Evolutionary conservation across 768 basidiomycete species (phyloP).

Genomic region (Amanita exitialis): DNA sequence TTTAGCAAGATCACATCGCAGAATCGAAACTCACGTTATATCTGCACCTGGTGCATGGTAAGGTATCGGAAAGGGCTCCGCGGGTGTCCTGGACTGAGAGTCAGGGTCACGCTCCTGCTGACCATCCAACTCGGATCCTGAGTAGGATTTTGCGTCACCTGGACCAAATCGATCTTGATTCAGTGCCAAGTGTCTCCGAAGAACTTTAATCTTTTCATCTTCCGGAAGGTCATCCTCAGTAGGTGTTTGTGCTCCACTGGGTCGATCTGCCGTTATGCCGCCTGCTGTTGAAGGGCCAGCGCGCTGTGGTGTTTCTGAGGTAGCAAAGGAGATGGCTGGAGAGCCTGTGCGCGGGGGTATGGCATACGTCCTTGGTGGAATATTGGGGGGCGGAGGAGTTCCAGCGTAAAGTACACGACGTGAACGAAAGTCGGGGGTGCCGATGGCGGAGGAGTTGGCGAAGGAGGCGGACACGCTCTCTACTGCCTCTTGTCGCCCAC

Average conservation of each 20-base stretch:
- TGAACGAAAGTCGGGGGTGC: conserved; percentile 52
- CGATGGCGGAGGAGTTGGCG: conserved; percentile 27
- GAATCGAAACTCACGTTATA: conserved; percentile 63
- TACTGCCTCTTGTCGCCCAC: neutral
- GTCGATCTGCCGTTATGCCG: conserved; percentile 22
- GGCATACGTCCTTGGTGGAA: conserved; percentile 25
- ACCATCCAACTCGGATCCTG: conserved; percentile 19
- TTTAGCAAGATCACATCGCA: conserved; percentile 7
- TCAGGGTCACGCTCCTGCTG: conserved; percentile 17
- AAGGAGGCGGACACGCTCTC: conserved; percentile 15
- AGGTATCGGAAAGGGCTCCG: conserved; percentile 74
- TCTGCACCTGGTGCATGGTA: conserved; percentile 85
- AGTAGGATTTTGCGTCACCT: conserved; percentile 19
- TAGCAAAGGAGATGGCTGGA: conserved; percentile 6
- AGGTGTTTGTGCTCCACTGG: conserved; percentile 17
- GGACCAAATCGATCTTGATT: conserved; percentile 65
- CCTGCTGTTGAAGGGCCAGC: conserved; percentile 14
- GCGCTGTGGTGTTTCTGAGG: conserved; percentile 3
- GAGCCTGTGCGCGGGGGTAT: conserved; percentile 9
- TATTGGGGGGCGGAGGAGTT: conserved; percentile 47
- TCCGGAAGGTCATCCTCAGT: conserved; percentile 52
- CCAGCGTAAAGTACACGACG: conserved; percentile 58
- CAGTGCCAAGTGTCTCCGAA: conserved; percentile 73
- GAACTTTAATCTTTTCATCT: conserved; percentile 76
- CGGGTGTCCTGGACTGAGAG: conserved; percentile 15